Evolutionary conservation across 2,329 filamentous ascomycete genomes (phyloP), one percentile per base, ranked within the genome.

Genomic region (Trichoderma sp.): DNA sequence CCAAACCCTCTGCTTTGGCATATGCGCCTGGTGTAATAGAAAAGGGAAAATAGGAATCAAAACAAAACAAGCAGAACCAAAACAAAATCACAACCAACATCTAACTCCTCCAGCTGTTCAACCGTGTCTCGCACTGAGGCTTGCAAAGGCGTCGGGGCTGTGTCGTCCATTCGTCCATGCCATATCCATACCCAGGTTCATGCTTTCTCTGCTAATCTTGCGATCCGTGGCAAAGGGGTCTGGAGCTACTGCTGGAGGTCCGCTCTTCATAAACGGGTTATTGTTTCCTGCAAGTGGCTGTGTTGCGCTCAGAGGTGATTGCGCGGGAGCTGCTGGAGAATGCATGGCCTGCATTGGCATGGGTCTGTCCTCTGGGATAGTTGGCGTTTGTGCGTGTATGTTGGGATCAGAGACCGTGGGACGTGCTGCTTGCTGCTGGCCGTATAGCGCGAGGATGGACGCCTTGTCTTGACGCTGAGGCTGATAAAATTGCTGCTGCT

Each of bases 121-220:
- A 77, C 79, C 81, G 76, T 87, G 86, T 74, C 87, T 84, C 67
- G 91, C 89, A 76, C 91, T 93, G 74, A 95, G 83, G 65, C 91
- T 92, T 3, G 92, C 89, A 85, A 94, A 95, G 15, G 92, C 92
- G 80, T 95, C 92, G 4, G 92, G 92, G 76, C 92, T 94, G 77
- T 94, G 92, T 55, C 92, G 84, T 11, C 92, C 92, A 76, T 90
- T 91, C 76, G 85, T 85, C 88, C 88, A 90, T 59, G 88, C 86
- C 84, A 90, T 87, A 70, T 88, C 88, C 79, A 89, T 85, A 53
- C 92, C 87, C 74, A 90, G 85, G 70, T 85, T 88, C 79, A 93
- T 88, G 79, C 92, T 94, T 77, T 94, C 92, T 63, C 92, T 87
- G 76, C 91, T 94, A 73, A 65, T 78, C 73, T 72, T 76, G 67